Base-by-base conservation (phyloP, 768 basidiomycete genomes). In the Lactarius pseudohatsudake region DNA sequence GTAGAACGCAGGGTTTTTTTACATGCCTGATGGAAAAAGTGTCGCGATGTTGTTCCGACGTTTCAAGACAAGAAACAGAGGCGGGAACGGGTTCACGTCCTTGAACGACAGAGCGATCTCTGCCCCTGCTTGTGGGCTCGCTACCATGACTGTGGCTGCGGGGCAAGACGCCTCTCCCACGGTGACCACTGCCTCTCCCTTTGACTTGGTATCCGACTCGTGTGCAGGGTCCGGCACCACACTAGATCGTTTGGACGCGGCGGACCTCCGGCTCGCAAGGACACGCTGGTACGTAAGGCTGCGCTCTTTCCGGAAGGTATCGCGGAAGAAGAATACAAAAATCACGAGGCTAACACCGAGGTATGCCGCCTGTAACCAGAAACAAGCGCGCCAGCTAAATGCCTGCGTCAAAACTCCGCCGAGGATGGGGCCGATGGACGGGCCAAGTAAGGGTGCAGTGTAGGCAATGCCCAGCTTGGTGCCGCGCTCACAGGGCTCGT, bases 281-380 rank as follows among this genome's bases (percentile, higher is more conserved):
- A 87, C 86, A 43, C 81, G 80, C 73, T 91, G 90, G 75, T 95
- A 96, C 3, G 86, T 84, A 28, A 90, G 76, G 62, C 92, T 95
- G 54, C 95, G 87, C 72, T 94, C 91, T 62, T 82, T 79, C 20
- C 93, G 84, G 78, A 91, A 96, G 0, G 92, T 92, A 72, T 96
- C 93, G 65, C 84, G 85, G 79, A 94, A 91, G 72, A 89, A 78
- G 28, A 88, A 75, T 40, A 89, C 62, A 75, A 92, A 91, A 22
- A 80, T 76, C 45, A 85, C 54, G 59, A 85, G 78, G 59, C 82
- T 83, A 40, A 81, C 34, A 1, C 85, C 86, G 10, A 84, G 84
- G 62, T 88, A 81, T 38, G 87, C 86, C 1, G 84, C 79, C 28
- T 94, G 82, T 74, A 95, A 92, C 84, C 91, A 96, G 74, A 96